Evolutionary conservation across 768 basidiomycete genomes (phyloP).

Genomic region (Porphyrellus cyaneotinctus): DNA sequence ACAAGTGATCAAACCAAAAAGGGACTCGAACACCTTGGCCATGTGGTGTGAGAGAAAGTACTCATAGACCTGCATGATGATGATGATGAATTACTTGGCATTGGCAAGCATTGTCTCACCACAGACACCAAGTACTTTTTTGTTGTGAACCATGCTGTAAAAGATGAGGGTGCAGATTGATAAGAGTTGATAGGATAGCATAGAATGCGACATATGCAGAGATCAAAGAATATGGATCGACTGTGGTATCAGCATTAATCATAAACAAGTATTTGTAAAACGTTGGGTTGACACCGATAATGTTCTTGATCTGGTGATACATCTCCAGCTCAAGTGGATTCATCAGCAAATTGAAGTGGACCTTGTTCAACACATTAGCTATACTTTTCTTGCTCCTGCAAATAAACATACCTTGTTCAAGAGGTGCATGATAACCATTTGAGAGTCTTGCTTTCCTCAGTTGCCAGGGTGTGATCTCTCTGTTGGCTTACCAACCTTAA

Average conservation of each 20-base stretch:
- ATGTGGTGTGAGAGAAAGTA: conserved; percentile 99
- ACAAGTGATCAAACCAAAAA: no score
- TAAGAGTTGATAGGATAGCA: no score
- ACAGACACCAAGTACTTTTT: conserved; percentile 88
- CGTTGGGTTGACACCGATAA: conserved; percentile 97
- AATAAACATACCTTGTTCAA: no score
- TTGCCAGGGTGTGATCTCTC: conserved; percentile 94
- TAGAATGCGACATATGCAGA: conserved; percentile 76
- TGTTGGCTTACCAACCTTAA: conserved; percentile 93
- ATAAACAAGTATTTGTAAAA: conserved; percentile 97
- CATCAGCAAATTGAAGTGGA: conserved; percentile 96
- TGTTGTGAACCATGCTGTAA: conserved; percentile 99
- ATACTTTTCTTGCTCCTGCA: no score
- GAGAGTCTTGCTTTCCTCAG: conserved; percentile 97
- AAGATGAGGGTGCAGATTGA: no score
- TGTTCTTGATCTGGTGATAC: conserved; percentile 99
- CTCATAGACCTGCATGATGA: conserved; percentile 99
- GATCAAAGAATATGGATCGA: conserved; percentile 82
- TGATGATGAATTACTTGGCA: conserved; percentile 91
- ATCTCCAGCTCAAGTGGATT: conserved; percentile 95
- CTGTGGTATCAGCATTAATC: conserved; percentile 93
- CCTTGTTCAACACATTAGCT: no score
- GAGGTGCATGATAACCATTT: conserved; percentile 95
- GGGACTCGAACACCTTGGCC: conserved; percentile 99
- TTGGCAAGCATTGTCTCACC: conserved; percentile 94